Evolutionary conservation across 306 rosid species (phyloP).

Genomic region (Rosa lucieae): DNA sequence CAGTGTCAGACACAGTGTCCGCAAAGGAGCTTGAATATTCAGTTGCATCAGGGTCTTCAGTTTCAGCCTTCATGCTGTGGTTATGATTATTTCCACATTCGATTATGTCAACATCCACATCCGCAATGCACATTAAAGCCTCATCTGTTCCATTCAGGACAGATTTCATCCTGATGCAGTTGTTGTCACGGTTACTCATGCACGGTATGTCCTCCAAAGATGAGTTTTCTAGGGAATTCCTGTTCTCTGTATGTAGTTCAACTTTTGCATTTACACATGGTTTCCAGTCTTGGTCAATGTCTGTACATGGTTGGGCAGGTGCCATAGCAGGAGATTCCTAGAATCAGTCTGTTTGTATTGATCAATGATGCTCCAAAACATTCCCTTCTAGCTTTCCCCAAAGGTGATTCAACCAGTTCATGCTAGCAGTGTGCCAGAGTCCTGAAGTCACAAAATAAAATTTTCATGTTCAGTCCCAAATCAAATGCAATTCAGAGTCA

Average conservation of each 20-base stretch:
- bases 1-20: conserved; percentile 52
- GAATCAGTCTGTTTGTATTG: conserved; percentile 12
- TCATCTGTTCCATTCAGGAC: conserved; percentile 37
- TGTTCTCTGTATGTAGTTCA: conserved; percentile 30
- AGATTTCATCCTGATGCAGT: conserved; percentile 45
- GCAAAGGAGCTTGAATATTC: conserved; percentile 89
- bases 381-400: conserved; percentile 24
- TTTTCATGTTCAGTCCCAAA: background rate
- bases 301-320: conserved; percentile 34
- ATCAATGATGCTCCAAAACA: conserved; percentile 5
- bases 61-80: conserved; percentile 31
- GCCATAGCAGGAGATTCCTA: conserved; percentile 29
- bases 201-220: conserved; percentile 37
- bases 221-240: conserved; percentile 16
- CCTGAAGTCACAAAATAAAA: background rate
- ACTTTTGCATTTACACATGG: conserved; percentile 27
- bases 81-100: conserved; percentile 53
- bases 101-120: conserved; percentile 61
- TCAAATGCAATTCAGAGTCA: background rate
- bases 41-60: conserved; percentile 82
- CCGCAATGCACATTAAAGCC: conserved; percentile 34
- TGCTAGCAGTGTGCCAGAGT: background rate
- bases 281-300: conserved; percentile 31
- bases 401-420: conserved; percentile 23
- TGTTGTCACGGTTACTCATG: conserved; percentile 30